Percentiles rank a stretch among this genome's conserved stretches.
phyloP scores from a whole-genome alignment of 1,284 basidiomycete genomes.

The Trichosporon sp. region DNA sequence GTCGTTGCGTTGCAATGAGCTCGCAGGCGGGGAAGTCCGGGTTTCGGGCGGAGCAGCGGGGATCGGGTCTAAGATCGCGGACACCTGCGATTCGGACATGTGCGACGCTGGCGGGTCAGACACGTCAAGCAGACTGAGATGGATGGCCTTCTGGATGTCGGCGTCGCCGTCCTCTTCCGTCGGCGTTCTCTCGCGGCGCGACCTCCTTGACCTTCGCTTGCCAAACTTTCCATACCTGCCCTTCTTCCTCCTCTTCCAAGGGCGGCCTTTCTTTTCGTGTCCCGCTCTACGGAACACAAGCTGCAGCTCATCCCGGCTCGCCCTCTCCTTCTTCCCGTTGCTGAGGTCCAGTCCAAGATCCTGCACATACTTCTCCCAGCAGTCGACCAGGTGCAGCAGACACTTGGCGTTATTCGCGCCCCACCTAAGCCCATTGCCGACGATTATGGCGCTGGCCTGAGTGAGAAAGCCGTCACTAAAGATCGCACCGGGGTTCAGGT shows the following conservation, averaged over 20 bases:
- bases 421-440: conserved; percentile 47
- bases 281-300: conserved; percentile 55
- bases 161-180: conserved; percentile 33
- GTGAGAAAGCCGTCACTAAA: conserved; percentile 66
- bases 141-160: conserved; percentile 40
- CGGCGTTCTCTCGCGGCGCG: neutral
- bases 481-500: conserved; percentile 58
- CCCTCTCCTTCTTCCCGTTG: conserved; percentile 25
- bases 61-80: neutral
- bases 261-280: neutral
- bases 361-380: conserved; percentile 49
- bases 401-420: conserved; percentile 38
- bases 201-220: neutral
- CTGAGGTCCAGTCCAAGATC: conserved; percentile 44
- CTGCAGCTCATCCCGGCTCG: conserved; percentile 48
- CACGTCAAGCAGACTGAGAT: conserved; percentile 27
- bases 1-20: neutral
- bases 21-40: neutral
- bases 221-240: conserved; percentile 11
- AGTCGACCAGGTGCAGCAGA: conserved; percentile 43
- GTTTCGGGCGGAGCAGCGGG: neutral
- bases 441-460: conserved; percentile 60
- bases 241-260: conserved; percentile 11
- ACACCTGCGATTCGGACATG: conserved; percentile 9
- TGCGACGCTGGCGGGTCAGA: neutral